Percentiles rank a stretch among this genome's conserved stretches.
Evolutionary conservation across 2,329 filamentous ascomycete species (phyloP).

Genomic region (Neonectria neomacrospora): DNA sequence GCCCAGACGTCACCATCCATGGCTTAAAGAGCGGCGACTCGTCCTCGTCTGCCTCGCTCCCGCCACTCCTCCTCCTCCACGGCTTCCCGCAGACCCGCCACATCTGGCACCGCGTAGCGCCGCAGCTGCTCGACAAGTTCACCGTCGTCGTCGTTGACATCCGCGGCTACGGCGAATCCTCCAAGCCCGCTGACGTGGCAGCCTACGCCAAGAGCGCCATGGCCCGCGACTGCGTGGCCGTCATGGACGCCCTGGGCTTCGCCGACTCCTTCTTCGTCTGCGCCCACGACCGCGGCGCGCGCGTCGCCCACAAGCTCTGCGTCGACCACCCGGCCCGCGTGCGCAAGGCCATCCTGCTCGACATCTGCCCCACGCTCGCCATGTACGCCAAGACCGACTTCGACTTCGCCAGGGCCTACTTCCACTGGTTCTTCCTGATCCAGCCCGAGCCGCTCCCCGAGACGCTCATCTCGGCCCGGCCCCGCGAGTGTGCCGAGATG

Average conservation of each 20-base stretch:
- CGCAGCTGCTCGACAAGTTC: conserved; percentile 52
- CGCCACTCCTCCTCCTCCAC: conserved; percentile 60
- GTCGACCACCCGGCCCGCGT: conserved; percentile 58
- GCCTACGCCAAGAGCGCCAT: conserved; percentile 61
- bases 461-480: conserved; percentile 53
- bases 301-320: conserved; percentile 64
- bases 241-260: conserved; percentile 58
- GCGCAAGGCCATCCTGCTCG: conserved; percentile 57
- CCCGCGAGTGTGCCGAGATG: conserved; percentile 53
- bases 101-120: conserved; percentile 62
- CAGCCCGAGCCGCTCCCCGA: conserved; percentile 64
- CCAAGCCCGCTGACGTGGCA: conserved; percentile 52
- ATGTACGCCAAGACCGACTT: conserved; percentile 60
- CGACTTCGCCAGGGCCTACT: conserved; percentile 61
- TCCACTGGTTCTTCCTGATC: conserved; percentile 70
- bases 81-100: conserved; percentile 64
- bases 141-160: conserved; percentile 60
- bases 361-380: conserved; percentile 65
- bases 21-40: conserved; percentile 52
- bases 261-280: conserved; percentile 57
- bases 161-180: conserved; percentile 63
- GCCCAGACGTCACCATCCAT: conserved; percentile 54
- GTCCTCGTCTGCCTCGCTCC: conserved; percentile 46
- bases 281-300: conserved; percentile 67
- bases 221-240: conserved; percentile 57